A percentile compares a stretch with the other conserved stretches of the same genome.
phyloP scores from a whole-genome alignment of 805 yeast genomes.

The Pichia membranifaciens region DNA sequence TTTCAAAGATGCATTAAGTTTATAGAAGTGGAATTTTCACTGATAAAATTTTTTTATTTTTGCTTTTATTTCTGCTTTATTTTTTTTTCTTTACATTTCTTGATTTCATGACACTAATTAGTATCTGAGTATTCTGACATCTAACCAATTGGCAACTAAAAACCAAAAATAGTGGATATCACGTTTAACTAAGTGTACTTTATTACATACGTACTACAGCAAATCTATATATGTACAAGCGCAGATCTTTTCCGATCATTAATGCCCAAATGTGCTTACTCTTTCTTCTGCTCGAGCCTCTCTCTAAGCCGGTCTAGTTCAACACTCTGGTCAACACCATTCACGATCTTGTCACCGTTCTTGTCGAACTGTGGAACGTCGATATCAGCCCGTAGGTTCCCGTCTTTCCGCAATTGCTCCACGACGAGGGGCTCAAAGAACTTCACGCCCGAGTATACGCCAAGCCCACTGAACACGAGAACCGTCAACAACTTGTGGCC shows the following conservation, averaged over 20 bases:
- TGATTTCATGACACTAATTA: no score
- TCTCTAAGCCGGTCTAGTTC: conserved; percentile 21
- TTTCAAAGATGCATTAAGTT: neutral
- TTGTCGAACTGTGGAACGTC: conserved; percentile 48
- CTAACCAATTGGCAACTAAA: no score
- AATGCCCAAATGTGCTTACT: no score
- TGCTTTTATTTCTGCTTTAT: no score
- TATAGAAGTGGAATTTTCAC: neutral
- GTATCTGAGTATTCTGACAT: no score
- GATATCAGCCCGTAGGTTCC: conserved; percentile 56
- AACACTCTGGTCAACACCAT: conserved; percentile 19
- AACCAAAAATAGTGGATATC: no score
- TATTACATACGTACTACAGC: no score
- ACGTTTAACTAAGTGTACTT: no score
- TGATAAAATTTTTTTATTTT: neutral
- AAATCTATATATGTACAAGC: no score
- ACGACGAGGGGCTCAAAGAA: conserved; percentile 73
- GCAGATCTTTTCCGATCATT: no score
- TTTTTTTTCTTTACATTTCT: no score
- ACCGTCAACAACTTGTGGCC: conserved; percentile 22
- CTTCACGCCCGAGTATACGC: conserved; percentile 50
- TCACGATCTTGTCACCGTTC: conserved; percentile 32
- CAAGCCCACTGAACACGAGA: conserved; percentile 29
- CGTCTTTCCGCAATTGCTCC: conserved; percentile 61
- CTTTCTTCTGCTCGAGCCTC: conserved; percentile 13